Evolutionary conservation across 2,329 filamentous ascomycete genomes (phyloP).

Genomic region (Hypoxylon sp.): DNA sequence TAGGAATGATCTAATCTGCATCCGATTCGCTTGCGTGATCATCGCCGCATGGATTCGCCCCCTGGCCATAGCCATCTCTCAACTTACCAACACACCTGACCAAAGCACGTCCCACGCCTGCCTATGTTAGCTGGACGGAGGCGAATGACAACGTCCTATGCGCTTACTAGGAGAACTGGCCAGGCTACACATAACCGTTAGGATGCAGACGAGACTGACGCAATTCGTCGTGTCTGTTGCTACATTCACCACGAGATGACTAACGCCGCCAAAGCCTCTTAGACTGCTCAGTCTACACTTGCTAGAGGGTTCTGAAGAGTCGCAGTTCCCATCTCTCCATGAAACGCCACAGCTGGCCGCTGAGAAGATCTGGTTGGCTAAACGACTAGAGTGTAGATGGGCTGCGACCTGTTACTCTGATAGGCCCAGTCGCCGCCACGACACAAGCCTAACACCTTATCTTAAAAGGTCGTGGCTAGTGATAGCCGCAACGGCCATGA

Average conservation of each 20-base stretch:
- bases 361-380: slow-evolving; percentile 96
- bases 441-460: slow-evolving; percentile 87
- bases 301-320: no score
- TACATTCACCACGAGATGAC: no score
- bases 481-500: slow-evolving; percentile 73
- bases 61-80: not conserved
- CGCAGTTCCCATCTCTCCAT: no score
- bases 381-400: slow-evolving; percentile 89
- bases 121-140: not conserved
- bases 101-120: not conserved
- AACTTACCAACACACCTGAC: not conserved
- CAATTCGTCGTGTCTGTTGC: no score
- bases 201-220: not conserved
- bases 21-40: not conserved
- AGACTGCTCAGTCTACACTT: no score
- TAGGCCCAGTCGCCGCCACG: slow-evolving; percentile 81
- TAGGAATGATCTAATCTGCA: not conserved
- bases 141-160: not conserved
- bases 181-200: not conserved
- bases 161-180: not conserved
- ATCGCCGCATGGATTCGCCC: not conserved
- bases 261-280: no score
- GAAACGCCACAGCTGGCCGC: slow-evolving; percentile 70
- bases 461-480: slow-evolving; percentile 93
- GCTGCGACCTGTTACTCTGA: slow-evolving; percentile 89